These are phyloP conservation scores for Fusarium annulatum DNA, from an alignment of 2,329 filamentous ascomycete genomes.

Conservation along the genomic window DNA sequence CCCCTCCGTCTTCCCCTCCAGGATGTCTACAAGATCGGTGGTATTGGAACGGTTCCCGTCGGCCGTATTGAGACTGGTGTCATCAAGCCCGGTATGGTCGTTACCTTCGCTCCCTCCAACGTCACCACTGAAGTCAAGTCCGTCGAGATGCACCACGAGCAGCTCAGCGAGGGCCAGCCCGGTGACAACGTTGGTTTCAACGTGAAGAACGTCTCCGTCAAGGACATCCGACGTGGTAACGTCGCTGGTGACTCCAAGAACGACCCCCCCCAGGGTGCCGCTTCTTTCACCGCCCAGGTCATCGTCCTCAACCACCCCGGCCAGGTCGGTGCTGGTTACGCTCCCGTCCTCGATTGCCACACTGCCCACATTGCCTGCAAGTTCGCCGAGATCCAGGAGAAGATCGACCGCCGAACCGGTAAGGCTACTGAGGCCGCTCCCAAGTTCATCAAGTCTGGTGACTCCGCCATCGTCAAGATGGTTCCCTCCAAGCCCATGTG, in stretches of 20 bases:
- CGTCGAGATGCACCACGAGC: slow-evolving; percentile 99
- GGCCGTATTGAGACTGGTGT: slow-evolving; percentile 99
- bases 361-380: slow-evolving; percentile 99
- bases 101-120: slow-evolving; percentile 98
- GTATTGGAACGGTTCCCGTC: slow-evolving; percentile 99
- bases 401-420: slow-evolving; percentile 99
- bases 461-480: slow-evolving; percentile 99
- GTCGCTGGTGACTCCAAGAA: slow-evolving; percentile 99
- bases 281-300: slow-evolving; percentile 99
- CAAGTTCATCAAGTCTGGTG: slow-evolving; percentile 99
- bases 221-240: slow-evolving; percentile 99
- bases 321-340: slow-evolving; percentile 99
- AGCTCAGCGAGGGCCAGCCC: slow-evolving; percentile 92
- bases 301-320: slow-evolving; percentile 99
- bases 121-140: slow-evolving; percentile 99
- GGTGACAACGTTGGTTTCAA: slow-evolving; percentile 99
- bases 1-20: slow-evolving; percentile 99
- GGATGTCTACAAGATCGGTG: slow-evolving; percentile 99
- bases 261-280: slow-evolving; percentile 89
- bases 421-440: slow-evolving; percentile 91
- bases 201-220: slow-evolving; percentile 99
- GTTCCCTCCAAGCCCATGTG: slow-evolving; percentile 99
- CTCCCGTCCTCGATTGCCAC: slow-evolving; percentile 99
- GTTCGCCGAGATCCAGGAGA: slow-evolving; percentile 99
- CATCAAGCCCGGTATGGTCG: slow-evolving; percentile 92